A percentile compares a stretch with the other conserved stretches of the same genome.
These are phyloP conservation scores for Mycotypha africana DNA, from an alignment of 371 early-diverging fungal genomes.

Conservation along the genomic window DNA sequence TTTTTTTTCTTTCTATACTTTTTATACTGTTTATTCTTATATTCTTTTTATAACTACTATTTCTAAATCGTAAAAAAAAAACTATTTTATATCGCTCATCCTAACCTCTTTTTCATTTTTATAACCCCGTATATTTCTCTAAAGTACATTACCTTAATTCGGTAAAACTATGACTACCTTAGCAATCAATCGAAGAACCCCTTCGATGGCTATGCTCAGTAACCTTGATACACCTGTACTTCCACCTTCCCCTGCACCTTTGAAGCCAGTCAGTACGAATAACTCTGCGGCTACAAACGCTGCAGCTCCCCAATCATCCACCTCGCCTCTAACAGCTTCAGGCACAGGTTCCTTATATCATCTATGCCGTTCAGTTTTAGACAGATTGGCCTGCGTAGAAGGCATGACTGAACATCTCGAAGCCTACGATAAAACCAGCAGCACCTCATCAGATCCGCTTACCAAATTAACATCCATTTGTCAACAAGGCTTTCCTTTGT, in stretches of 20 bases:
- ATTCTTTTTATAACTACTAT: too few relatives aligned
- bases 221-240: conserved; percentile 3
- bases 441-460: conserved; percentile 71
- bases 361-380: conserved; percentile 54
- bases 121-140: too few relatives aligned
- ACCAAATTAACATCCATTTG: conserved; percentile 83
- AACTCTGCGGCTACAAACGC: background rate
- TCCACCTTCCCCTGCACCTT: conserved; percentile 4
- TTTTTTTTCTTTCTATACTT: conserved; percentile 1
- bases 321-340: conserved; percentile 7
- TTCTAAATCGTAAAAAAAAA: too few relatives aligned
- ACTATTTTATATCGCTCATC: too few relatives aligned
- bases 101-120: too few relatives aligned
- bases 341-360: conserved; percentile 56
- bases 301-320: conserved; percentile 10
- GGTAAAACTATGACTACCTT: conserved; percentile 4
- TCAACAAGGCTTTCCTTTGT: conserved; percentile 86
- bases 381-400: conserved; percentile 53
- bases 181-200: conserved; percentile 9
- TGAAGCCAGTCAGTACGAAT: conserved; percentile 5
- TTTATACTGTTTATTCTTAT: background rate
- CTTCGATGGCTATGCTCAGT: conserved; percentile 2
- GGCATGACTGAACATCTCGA: conserved; percentile 57
- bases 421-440: conserved; percentile 8
- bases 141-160: background rate